These are phyloP conservation scores for Exutisphaerella laricina DNA, from an alignment of 2,329 filamentous ascomycete species.

Conservation along the genomic window DNA sequence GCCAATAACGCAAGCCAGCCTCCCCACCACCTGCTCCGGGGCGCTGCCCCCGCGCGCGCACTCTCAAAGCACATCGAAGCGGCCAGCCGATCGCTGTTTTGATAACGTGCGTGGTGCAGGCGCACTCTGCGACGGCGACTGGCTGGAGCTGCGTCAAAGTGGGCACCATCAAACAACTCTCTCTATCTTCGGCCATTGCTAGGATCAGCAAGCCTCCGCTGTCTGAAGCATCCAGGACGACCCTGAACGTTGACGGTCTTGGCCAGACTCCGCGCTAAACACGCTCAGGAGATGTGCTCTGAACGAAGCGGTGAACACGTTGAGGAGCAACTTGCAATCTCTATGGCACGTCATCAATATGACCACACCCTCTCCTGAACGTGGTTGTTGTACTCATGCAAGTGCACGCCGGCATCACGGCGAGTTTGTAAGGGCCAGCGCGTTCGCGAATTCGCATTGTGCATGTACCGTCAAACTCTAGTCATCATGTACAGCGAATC, in stretches of 20 bases:
- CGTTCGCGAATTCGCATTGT: constrained; percentile 1
- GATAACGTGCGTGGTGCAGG: background rate
- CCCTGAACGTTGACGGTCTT: background rate
- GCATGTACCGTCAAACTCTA: background rate
- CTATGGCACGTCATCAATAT: background rate
- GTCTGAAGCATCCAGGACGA: background rate
- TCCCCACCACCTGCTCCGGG: too few species aligned
- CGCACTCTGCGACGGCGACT: background rate
- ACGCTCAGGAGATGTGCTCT: background rate
- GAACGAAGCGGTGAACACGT: background rate
- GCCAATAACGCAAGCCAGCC: background rate
- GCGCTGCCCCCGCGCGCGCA: too few species aligned
- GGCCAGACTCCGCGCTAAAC: background rate
- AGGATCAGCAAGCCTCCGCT: background rate
- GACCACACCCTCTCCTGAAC: background rate
- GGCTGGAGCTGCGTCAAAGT: background rate
- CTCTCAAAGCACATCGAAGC: background rate
- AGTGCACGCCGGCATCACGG: background rate
- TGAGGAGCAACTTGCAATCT: background rate
- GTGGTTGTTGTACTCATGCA: background rate
- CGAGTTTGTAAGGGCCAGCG: background rate
- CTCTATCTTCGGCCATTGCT: background rate
- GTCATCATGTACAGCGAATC: background rate
- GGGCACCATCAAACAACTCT: background rate
- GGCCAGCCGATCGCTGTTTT: background rate